A percentile compares a stretch with the other conserved stretches of the same genome.
Conservation (phyloP, 257 asterid genomes). For the Solanum clarkiae region DNA sequence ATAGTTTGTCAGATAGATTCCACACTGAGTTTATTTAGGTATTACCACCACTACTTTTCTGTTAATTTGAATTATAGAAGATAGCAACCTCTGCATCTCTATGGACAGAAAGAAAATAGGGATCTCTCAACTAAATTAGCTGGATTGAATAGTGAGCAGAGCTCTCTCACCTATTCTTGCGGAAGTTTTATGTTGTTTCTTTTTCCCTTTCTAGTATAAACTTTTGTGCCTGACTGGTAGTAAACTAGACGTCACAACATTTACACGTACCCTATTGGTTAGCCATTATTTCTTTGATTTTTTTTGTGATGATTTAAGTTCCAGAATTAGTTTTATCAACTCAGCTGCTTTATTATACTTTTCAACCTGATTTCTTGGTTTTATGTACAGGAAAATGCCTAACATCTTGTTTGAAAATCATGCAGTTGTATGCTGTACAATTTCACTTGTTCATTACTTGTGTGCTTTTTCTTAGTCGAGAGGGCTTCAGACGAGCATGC, state of each 20-base stretch:
- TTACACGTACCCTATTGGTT: not conserved
- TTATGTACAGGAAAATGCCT: not conserved
- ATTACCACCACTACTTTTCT: not conserved
- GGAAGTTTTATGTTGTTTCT: not conserved
- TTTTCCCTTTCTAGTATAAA: not conserved
- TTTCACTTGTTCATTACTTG: slow-evolving; percentile 89
- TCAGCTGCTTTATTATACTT: not conserved
- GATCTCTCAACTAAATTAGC: not conserved
- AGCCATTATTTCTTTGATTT: not conserved
- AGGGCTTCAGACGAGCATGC: slow-evolving; percentile 92
- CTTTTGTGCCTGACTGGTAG: not conserved
- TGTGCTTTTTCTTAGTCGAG: slow-evolving; percentile 83
- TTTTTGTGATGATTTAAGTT: not conserved
- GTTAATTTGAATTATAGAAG: not conserved
- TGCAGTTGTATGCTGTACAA: slow-evolving; percentile 89
- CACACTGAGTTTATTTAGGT: not conserved
- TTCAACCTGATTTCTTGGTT: not conserved
- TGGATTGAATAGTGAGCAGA: not conserved
- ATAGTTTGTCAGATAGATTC: not conserved
- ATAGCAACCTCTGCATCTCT: not conserved
- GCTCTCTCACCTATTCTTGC: not conserved
- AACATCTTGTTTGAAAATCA: slow-evolving; percentile 1
- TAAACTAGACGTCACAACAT: not conserved
- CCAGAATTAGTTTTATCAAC: not conserved
- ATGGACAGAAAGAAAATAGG: not conserved